A percentile compares a stretch with the other conserved stretches of the same genome.
Conservation (phyloP, 768 basidiomycete species). For the Amanita pallidorosea region DNA sequence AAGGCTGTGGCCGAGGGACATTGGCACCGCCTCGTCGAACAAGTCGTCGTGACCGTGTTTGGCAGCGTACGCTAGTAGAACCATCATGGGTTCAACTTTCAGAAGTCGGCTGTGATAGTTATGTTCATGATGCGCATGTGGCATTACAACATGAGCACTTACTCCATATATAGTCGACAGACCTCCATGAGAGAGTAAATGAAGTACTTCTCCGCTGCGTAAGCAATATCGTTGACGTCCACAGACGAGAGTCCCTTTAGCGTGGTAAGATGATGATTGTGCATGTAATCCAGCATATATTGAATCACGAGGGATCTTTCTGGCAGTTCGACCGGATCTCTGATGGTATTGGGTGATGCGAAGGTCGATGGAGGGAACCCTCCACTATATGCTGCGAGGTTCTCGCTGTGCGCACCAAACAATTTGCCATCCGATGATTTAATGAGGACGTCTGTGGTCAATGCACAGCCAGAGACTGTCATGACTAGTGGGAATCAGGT, state of each 20-base stretch:
- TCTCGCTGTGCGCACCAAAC: constrained; percentile 6
- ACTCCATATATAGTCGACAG: constrained; percentile 1
- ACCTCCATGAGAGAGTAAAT: not conserved
- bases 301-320: not conserved
- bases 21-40: not conserved
- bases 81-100: not conserved
- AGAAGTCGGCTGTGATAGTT: not conserved
- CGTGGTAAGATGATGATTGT: not conserved
- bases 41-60: not conserved
- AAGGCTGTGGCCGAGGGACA: not conserved
- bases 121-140: too few relatives aligned
- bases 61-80: not conserved
- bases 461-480: not conserved
- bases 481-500: not conserved
- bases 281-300: not conserved
- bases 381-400: not conserved
- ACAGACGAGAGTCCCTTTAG: not conserved
- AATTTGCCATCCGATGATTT: constrained; percentile 3
- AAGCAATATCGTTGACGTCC: not conserved
- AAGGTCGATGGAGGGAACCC: constrained; percentile 4
- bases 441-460: not conserved
- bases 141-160: not conserved
- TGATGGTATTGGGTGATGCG: not conserved
- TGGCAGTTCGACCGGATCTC: not conserved
- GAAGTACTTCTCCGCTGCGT: not conserved